These are phyloP conservation scores for Solanum chmielewskii DNA, from an alignment of 257 asterid species.

Conservation along the genomic window DNA sequence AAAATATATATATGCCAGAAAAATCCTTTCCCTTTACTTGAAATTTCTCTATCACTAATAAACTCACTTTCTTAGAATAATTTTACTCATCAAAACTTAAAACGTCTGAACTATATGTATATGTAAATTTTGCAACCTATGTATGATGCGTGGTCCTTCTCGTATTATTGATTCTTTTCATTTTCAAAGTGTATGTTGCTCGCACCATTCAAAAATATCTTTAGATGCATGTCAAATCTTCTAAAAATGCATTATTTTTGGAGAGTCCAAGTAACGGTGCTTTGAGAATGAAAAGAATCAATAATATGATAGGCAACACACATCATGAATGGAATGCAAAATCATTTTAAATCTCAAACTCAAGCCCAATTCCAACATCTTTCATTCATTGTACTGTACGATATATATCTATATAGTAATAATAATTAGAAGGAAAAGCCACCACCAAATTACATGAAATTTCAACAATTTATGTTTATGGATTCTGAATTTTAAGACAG, in stretches of 20 bases:
- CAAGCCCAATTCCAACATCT: neutral
- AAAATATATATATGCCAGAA: neutral
- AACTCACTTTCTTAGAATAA: neutral
- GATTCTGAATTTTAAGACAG: neutral
- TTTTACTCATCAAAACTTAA: neutral
- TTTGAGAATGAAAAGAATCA: neutral
- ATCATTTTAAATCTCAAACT: too few relatives aligned
- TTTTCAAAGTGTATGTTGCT: neutral
- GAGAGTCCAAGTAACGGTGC: neutral
- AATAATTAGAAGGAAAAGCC: too few relatives aligned
- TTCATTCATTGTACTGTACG: too few relatives aligned
- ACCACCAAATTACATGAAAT: too few relatives aligned
- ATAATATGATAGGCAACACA: too few relatives aligned
- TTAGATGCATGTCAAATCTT: neutral
- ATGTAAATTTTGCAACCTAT: neutral
- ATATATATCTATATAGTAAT: too few relatives aligned
- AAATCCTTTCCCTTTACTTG: neutral
- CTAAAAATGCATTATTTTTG: neutral
- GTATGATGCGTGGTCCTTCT: neutral
- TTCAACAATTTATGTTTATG: neutral
- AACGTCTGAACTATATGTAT: neutral
- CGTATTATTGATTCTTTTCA: neutral
- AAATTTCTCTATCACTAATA: neutral
- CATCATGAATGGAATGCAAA: too few relatives aligned
- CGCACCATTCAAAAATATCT: neutral